Base-by-base conservation (phyloP, 192 early-diverging fungal genomes). In the Coemansia sp. region DNA sequence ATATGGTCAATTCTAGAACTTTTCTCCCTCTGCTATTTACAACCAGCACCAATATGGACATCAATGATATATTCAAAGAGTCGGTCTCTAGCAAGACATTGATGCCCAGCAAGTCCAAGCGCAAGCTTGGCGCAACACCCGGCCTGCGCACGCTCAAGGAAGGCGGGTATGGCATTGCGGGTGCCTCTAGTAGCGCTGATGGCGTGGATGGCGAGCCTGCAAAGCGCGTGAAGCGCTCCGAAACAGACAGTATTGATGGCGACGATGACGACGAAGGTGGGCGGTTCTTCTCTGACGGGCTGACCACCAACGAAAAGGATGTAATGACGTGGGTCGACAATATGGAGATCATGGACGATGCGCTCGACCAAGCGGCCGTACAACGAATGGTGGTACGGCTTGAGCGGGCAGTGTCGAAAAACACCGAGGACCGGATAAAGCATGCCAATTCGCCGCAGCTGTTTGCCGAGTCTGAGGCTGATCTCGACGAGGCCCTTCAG, bases 391-490 rank as follows among this genome's bases (percentile, higher is more conserved):
- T 95, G 34, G 74, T 91, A 31, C 88, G 88, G 59, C 90, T 97
- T 68, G 93, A 97, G 71, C 90, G 89, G 67, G 86, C 90, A 0
- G 87, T 97, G 70, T 88, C 84, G 58, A 94, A 88, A 55, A 99
- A 99, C 81, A 89, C 93, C 58, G 88, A 93, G 58, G 84, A 92
- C 67, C 90, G 97, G 38, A 86, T 93, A 13, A 88, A 89, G 68
- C 89, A 91, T 73, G 70, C 87, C 0, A 84, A 92, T 24, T 45
- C 40, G 31, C 81, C 82, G 3, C 42, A 58, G 65, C 80, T 85
- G 53, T 98, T 98, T 76, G 91, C 96, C 67, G 95, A 97, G 59
- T 97, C 95, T 26, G 97, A 99, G 73, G 88, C 92, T 9, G 95
- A 97, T 67, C 81, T 99, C 33, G 95, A 95, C 63, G 93, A 95